Evolutionary conservation across 192 early-diverging fungal genomes (phyloP).

Genomic region (Coemansia guatemalensis): DNA sequence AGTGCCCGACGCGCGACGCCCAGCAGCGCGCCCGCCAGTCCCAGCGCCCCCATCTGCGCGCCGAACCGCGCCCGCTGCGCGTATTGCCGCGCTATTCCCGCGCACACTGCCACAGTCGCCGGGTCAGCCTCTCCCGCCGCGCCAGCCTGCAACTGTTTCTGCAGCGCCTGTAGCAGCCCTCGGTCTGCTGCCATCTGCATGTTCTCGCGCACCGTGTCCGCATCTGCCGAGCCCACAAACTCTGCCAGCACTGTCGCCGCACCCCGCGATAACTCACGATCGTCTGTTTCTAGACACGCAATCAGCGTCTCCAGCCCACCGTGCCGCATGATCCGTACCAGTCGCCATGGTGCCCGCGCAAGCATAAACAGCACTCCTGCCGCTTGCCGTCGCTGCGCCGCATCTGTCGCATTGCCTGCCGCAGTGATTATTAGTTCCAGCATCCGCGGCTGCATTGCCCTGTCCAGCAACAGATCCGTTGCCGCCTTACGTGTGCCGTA

Average conservation of each 20-base stretch:
- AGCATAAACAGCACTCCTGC: constrained; percentile 18
- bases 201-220: constrained; percentile 3
- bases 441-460: constrained; percentile 16
- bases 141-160: constrained; percentile 9
- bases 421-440: constrained; percentile 14
- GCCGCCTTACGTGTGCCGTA: constrained; percentile 23
- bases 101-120: constrained; percentile 18
- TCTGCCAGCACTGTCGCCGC: constrained; percentile 19
- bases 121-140: neutral
- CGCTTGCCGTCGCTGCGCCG: constrained; percentile 11
- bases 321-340: constrained; percentile 4
- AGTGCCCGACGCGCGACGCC: constrained; percentile 18
- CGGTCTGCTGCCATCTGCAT: constrained; percentile 14
- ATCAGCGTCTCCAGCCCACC: constrained; percentile 29
- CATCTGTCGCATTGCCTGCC: neutral
- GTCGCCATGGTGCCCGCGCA: constrained; percentile 20
- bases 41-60: constrained; percentile 29
- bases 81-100: constrained; percentile 19
- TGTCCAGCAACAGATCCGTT: constrained; percentile 31
- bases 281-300: constrained; percentile 8
- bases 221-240: constrained; percentile 17
- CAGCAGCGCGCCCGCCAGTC: constrained; percentile 34
- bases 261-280: constrained; percentile 22
- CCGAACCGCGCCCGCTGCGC: constrained; percentile 28
- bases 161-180: constrained; percentile 21